Evolutionary conservation across 164 flowering plant species (phyloP).

Genomic region (Euptelea pleiosperma): DNA sequence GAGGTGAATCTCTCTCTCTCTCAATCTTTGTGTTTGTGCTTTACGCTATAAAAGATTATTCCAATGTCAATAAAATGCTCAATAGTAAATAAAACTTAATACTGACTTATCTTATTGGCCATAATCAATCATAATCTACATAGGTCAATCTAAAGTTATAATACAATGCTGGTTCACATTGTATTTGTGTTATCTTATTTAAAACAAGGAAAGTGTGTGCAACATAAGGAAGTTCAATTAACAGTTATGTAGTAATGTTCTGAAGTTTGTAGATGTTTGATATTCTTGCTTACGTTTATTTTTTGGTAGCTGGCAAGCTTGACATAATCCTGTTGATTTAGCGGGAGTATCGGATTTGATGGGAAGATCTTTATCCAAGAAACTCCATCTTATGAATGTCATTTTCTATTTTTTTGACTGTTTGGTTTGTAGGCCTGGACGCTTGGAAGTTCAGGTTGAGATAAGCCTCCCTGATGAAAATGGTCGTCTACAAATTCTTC

Average conservation of each 20-base stretch:
- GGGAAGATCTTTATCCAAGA: background rate
- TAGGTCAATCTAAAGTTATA: background rate
- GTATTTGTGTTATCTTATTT: background rate
- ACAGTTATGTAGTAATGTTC: background rate
- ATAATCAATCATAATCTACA: background rate
- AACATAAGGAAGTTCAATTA: conserved; percentile 7
- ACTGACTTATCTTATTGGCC: background rate
- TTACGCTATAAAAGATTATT: background rate
- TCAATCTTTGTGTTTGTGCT: background rate
- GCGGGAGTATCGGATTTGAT: no score
- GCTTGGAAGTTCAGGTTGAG: conserved; percentile 90
- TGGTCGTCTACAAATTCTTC: conserved; percentile 92
- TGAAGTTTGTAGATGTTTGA: background rate
- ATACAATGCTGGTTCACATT: background rate
- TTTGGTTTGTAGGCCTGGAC: conserved; percentile 56
- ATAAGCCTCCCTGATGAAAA: conserved; percentile 97
- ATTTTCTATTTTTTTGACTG: conserved; percentile 3
- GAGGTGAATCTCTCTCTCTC: conserved; percentile 43
- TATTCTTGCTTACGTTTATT: background rate
- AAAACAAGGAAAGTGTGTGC: background rate
- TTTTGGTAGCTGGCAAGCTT: conserved; percentile 1
- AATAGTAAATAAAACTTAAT: background rate
- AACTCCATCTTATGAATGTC: conserved; percentile 4
- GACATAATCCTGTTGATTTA: conserved; percentile 2
- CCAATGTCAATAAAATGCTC: no score